A percentile compares a stretch with the other conserved stretches of the same genome.
Conservation (phyloP, 2,329 filamentous ascomycete genomes). For the Hypoxylon sp. region DNA sequence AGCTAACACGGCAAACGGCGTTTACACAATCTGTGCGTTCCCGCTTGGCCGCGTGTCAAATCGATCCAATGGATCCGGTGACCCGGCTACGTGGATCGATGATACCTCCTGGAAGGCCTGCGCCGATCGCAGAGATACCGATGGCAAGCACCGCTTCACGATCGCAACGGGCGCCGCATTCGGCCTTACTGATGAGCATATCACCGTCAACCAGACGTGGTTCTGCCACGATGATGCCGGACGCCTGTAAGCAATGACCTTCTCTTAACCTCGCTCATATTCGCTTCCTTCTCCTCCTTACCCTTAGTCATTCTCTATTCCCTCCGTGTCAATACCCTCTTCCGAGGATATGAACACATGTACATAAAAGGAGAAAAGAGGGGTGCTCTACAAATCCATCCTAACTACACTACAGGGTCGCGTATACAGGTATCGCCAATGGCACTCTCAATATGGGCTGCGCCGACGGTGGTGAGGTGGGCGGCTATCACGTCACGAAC, state of each 20-base stretch:
- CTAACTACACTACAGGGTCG: constrained; percentile 39
- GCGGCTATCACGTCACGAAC: constrained; percentile 48
- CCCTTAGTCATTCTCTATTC: background rate
- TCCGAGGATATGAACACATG: background rate
- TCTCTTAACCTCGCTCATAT: background rate
- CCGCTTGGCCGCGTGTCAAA: constrained; percentile 37
- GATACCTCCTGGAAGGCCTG: constrained; percentile 46
- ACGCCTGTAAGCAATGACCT: constrained; percentile 40
- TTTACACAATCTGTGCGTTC: constrained; percentile 46
- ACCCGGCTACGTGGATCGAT: constrained; percentile 31
- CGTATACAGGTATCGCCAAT: constrained; percentile 47
- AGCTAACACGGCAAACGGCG: constrained; percentile 42
- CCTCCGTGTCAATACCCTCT: background rate
- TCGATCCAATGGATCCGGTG: constrained; percentile 8
- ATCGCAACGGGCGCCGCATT: constrained; percentile 48
- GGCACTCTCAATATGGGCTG: constrained; percentile 41
- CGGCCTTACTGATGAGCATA: constrained; percentile 10
- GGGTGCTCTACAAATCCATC: background rate
- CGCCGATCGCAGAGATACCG: constrained; percentile 47
- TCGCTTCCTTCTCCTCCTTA: background rate
- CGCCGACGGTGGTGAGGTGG: constrained; percentile 46
- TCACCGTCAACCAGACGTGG: constrained; percentile 48
- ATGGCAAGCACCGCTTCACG: constrained; percentile 47
- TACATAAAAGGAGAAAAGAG: background rate
- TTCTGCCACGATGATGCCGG: constrained; percentile 47